A percentile compares a stretch with the other conserved stretches of the same genome.
Conservation (phyloP, 2,329 filamentous ascomycete genomes). For the Myriangium duriaei region DNA sequence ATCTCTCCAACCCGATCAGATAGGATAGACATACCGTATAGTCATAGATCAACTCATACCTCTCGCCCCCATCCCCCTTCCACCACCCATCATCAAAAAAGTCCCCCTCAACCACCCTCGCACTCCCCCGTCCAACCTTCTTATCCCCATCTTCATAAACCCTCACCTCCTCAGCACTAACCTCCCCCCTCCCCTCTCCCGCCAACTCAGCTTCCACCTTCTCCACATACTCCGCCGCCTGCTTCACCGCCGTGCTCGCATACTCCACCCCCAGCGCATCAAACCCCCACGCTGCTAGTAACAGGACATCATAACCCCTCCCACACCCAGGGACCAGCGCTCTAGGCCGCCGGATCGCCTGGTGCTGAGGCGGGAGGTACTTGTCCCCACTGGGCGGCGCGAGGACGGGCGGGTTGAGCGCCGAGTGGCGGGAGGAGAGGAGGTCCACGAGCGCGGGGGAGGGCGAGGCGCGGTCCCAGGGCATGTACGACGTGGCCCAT, state of each 20-base stretch:
- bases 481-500: slow-evolving; percentile 43
- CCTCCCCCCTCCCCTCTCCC: slow-evolving; percentile 21
- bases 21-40: slow-evolving; percentile 39
- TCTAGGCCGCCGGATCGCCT: slow-evolving; percentile 28
- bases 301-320: slow-evolving; percentile 64
- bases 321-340: slow-evolving; percentile 76
- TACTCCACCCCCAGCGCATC: slow-evolving; percentile 66
- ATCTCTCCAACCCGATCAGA: slow-evolving; percentile 1
- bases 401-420: slow-evolving; percentile 14
- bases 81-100: slow-evolving; percentile 54
- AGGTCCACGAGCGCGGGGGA: slow-evolving; percentile 47
- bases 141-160: slow-evolving; percentile 23
- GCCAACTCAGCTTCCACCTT: slow-evolving; percentile 16
- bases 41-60: slow-evolving; percentile 56
- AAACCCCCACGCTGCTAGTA: slow-evolving; percentile 63
- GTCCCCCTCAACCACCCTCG: slow-evolving; percentile 49
- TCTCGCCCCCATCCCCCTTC: slow-evolving; percentile 18
- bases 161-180: slow-evolving; percentile 27
- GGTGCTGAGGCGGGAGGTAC: slow-evolving; percentile 7
- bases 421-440: slow-evolving; percentile 22
- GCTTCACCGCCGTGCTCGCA: slow-evolving; percentile 38
- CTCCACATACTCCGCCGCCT: slow-evolving; percentile 34
- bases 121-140: slow-evolving; percentile 35
- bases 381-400: slow-evolving; percentile 12
- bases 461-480: slow-evolving; percentile 48